Evolutionary conservation across 345 rosid species (phyloP).

Genomic region (Dimocarpus longan): DNA sequence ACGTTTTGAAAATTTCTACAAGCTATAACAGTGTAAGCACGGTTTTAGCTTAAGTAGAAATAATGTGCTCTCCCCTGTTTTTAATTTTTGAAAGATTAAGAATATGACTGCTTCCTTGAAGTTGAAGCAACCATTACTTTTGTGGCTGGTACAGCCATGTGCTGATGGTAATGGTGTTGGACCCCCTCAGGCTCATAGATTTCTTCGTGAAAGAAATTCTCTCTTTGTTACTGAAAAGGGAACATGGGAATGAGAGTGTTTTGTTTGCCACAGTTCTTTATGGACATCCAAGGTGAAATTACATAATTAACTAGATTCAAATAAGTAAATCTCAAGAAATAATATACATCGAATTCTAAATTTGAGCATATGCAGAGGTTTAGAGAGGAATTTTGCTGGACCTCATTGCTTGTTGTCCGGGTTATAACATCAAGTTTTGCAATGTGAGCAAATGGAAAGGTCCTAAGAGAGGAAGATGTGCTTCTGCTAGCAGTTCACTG

Average conservation of each 20-base stretch:
- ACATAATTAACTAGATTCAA: background rate
- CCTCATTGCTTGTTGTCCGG: background rate
- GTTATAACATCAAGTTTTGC: conserved; percentile 13
- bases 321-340: background rate
- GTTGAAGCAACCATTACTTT: background rate
- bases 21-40: background rate
- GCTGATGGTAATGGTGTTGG: background rate
- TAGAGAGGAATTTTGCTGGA: background rate
- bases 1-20: background rate
- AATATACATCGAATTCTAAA: background rate
- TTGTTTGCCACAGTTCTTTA: background rate
- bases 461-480: background rate
- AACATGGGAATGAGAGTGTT: background rate
- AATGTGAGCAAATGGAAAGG: conserved; percentile 17
- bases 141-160: background rate
- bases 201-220: background rate
- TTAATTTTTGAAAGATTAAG: background rate
- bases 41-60: background rate
- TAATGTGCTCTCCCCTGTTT: background rate
- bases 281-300: background rate
- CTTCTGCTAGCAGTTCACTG: conserved; percentile 6
- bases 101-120: background rate
- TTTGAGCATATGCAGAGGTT: background rate
- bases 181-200: background rate
- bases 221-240: background rate